phyloP scores from a whole-genome alignment of 805 yeast species.

The Candida dajiaensis region DNA sequence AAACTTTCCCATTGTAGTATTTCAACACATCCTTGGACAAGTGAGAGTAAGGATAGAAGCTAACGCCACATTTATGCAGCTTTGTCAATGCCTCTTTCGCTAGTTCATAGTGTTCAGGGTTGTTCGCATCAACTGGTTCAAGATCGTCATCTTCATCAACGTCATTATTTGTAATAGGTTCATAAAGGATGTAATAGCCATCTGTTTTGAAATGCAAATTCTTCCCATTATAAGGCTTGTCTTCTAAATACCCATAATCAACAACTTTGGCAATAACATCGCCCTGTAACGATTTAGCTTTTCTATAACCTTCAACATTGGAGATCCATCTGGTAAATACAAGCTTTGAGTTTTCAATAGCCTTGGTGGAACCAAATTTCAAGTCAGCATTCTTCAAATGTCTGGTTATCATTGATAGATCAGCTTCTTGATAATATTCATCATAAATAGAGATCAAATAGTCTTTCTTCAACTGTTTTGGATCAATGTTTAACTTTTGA shows the following conservation, averaged over 20 bases:
- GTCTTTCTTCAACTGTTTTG: not conserved
- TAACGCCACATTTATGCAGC: slow-evolving; percentile 17
- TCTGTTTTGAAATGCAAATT: slow-evolving; percentile 21
- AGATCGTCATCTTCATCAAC: slow-evolving; percentile 12
- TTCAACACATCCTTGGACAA: slow-evolving; percentile 16
- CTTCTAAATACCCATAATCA: slow-evolving; percentile 24
- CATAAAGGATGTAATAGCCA: slow-evolving; percentile 22
- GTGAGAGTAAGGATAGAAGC: slow-evolving; percentile 14
- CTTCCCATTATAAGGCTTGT: slow-evolving; percentile 14
- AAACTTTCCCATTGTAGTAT: slow-evolving; percentile 13
- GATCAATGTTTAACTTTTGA: not conserved
- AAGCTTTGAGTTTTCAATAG: slow-evolving; percentile 8
- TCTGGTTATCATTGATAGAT: slow-evolving; percentile 13
- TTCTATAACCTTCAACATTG: slow-evolving; percentile 17
- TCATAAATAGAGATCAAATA: slow-evolving; percentile 22
- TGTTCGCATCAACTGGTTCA: slow-evolving; percentile 8
- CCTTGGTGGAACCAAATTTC: slow-evolving; percentile 7
- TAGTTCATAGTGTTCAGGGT: slow-evolving; percentile 10
- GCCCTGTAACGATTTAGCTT: slow-evolving; percentile 17
- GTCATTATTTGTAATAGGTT: slow-evolving; percentile 14
- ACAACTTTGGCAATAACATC: slow-evolving; percentile 18
- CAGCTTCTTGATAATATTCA: slow-evolving; percentile 19
- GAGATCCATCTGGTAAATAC: slow-evolving; percentile 17
- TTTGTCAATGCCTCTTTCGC: slow-evolving; percentile 12
- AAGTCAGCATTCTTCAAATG: slow-evolving; percentile 8